Evolutionary conservation across 352 stramenopile genomes (phyloP).

Genomic region (Pythium insidiosum): DNA sequence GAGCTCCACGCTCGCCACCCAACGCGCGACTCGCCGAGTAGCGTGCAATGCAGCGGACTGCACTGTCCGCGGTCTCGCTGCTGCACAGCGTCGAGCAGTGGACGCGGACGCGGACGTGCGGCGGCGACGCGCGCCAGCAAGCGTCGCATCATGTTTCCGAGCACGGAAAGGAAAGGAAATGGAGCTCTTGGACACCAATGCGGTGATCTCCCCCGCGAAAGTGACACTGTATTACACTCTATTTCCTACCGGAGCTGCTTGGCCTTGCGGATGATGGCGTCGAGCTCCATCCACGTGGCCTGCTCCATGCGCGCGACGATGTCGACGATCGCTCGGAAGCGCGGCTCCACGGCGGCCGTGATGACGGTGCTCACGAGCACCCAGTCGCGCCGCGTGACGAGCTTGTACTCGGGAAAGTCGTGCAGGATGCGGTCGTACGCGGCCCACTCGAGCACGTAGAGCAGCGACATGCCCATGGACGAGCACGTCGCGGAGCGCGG

Average conservation of each 20-base stretch:
- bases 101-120: too few relatives aligned
- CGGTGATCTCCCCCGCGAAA: too few relatives aligned
- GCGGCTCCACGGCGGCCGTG: conserved; percentile 41
- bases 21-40: too few relatives aligned
- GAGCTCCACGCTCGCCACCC: too few relatives aligned
- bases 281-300: conserved; percentile 50
- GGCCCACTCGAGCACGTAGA: conserved; percentile 76
- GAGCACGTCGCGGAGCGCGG: conserved; percentile 64
- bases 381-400: conserved; percentile 69
- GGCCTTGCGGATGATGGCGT: conserved; percentile 64
- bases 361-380: conserved; percentile 62
- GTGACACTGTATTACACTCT: too few relatives aligned
- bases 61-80: too few relatives aligned
- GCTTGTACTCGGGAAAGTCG: conserved; percentile 69
- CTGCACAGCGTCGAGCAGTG: too few relatives aligned
- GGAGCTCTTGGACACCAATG: too few relatives aligned
- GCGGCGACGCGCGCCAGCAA: too few relatives aligned
- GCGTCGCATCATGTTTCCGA: too few relatives aligned
- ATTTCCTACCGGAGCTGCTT: conserved; percentile 39
- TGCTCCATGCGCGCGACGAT: conserved; percentile 57
- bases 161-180: too few relatives aligned
- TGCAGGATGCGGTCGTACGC: conserved; percentile 58
- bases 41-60: too few relatives aligned
- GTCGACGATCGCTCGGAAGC: conserved; percentile 61
- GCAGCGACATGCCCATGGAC: conserved; percentile 50